Conservation (phyloP, 208 protist genomes). For the Leishmania aethiopica region DNA sequence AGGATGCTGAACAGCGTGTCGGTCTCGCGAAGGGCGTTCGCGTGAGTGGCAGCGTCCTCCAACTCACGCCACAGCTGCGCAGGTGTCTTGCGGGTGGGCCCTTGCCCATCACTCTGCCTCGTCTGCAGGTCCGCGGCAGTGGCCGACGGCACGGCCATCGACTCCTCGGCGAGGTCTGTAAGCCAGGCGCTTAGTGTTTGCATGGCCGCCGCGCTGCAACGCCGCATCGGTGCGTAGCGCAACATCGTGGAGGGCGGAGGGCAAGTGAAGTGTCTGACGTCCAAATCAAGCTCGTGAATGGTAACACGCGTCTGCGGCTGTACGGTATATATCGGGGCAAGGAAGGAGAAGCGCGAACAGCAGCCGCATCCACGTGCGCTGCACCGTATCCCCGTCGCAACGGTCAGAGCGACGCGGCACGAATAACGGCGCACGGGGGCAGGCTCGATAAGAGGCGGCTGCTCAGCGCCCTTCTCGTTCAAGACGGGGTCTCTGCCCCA, state of each 20-base stretch:
- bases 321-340: too few relatives aligned
- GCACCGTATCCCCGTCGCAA: too few relatives aligned
- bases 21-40: constrained; percentile 62
- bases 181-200: constrained; percentile 40
- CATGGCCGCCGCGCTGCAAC: constrained; percentile 28
- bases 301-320: too few relatives aligned
- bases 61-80: constrained; percentile 53
- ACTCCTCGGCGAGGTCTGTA: constrained; percentile 32
- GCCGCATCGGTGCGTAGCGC: neutral
- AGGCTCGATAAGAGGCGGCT: too few relatives aligned
- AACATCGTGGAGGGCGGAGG: constrained; percentile 16
- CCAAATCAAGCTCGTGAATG: too few relatives aligned
- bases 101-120: neutral
- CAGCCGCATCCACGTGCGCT: neutral
- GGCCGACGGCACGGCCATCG: constrained; percentile 19
- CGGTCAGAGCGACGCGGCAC: too few relatives aligned
- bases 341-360: too few relatives aligned
- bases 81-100: neutral
- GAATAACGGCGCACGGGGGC: too few relatives aligned
- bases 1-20: constrained; percentile 64
- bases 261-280: neutral
- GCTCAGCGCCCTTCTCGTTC: too few relatives aligned
- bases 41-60: constrained; percentile 32
- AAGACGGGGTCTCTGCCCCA: too few relatives aligned
- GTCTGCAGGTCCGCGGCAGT: neutral